Evolutionary conservation across 1,284 basidiomycete species (phyloP), one percentile per base, ranked within the genome.

Genomic region (Phylloporus sp.): DNA sequence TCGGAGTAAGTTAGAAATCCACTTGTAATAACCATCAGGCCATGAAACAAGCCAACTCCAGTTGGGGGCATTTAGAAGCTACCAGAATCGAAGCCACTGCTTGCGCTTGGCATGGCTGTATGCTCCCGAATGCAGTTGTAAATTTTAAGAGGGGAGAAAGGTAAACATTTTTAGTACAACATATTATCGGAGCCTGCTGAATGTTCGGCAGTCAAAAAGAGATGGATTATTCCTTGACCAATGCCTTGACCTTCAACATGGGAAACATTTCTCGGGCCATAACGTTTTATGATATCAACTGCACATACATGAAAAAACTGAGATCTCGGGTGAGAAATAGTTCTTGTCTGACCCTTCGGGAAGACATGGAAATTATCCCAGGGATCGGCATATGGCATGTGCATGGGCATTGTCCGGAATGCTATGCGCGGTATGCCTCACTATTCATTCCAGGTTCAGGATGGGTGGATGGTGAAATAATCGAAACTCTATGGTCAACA

Each of bases 141-240:
- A 29, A 63, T 20, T 57, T 63, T 32, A 52, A 63, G 15, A 63
- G 55, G 27, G 62, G 62, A 3, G 37, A 53, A 23, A 11, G 52
- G 62, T 55, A 6, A 32, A 4, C 1, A 15, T 8, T 12, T n/a
- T n/a, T n/a, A n/a, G n/a, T n/a, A n/a, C n/a, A 7, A 14, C 12
- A 41, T 41, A 11, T 39, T 27, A 27, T 27, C 39, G 39, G 39
- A 11, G 25, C 27, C n/a, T 27, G 12, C n/a, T 57, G 12, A 8
- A 37, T 7, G 20, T 37, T 41, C 11, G 12, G 14, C 55, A 75
- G 74, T 11, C 70, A 74, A 25, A 41, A 41, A 1, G 75, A 76
- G 47, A 75, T 76, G 66, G 75, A 76, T 39, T 76, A 72, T n/a
- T 60, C 66, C 0, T 27, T 76, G 27, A 12, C 65, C 3, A 35